phyloP scores from a whole-genome alignment of 2,329 filamentous ascomycete genomes.

The Pseudogymnoascus sp. region DNA sequence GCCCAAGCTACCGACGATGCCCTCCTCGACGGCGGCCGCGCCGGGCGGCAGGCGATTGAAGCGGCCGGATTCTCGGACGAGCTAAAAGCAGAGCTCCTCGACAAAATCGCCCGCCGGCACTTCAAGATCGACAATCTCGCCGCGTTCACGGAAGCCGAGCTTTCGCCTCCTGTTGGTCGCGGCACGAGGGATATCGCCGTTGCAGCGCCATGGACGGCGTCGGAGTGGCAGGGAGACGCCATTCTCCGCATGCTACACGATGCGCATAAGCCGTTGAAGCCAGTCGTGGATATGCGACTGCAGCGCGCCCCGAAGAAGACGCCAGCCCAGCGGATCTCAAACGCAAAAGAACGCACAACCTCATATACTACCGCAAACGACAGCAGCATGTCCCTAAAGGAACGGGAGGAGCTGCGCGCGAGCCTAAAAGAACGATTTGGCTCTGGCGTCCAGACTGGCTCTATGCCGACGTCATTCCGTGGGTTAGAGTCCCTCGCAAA shows the following conservation, averaged over 20 bases:
- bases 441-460: slow-evolving; percentile 54
- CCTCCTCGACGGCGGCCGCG: slow-evolving; percentile 50
- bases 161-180: slow-evolving; percentile 54
- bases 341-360: slow-evolving; percentile 52
- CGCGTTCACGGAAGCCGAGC: slow-evolving; percentile 42
- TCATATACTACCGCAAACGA: slow-evolving; percentile 47
- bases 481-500: slow-evolving; percentile 82
- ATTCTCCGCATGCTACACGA: slow-evolving; percentile 82
- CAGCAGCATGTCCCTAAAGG: slow-evolving; percentile 57
- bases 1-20: slow-evolving; percentile 59
- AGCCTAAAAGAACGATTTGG: slow-evolving; percentile 78
- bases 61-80: slow-evolving; percentile 60
- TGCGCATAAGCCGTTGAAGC: slow-evolving; percentile 61
- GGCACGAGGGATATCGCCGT: slow-evolving; percentile 63
- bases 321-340: slow-evolving; percentile 43
- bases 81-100: slow-evolving; percentile 51
- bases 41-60: slow-evolving; percentile 53
- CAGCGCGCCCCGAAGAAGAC: slow-evolving; percentile 34
- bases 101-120: slow-evolving; percentile 49
- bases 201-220: slow-evolving; percentile 69
- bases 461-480: slow-evolving; percentile 66
- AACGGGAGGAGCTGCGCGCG: slow-evolving; percentile 63
- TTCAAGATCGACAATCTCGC: slow-evolving; percentile 45
- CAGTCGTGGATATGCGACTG: slow-evolving; percentile 48
- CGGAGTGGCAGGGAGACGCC: slow-evolving; percentile 66